These are phyloP conservation scores for Hymenoscyphus scutula DNA, from an alignment of 2,329 filamentous ascomycete species.

Conservation along the genomic window DNA sequence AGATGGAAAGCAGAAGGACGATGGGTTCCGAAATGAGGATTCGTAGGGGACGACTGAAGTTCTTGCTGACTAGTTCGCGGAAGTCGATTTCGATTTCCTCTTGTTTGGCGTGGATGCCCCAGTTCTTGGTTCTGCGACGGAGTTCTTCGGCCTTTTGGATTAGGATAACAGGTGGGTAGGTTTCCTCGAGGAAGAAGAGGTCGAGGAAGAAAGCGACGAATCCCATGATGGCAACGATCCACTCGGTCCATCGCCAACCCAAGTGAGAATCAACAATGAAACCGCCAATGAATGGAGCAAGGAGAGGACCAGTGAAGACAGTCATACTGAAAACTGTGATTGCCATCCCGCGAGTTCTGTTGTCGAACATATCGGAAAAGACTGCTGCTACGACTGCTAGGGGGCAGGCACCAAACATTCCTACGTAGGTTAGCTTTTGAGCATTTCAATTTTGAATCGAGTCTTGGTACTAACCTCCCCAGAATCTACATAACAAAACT, in stretches of 20 bases:
- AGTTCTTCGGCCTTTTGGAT: slow-evolving; percentile 59
- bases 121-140: slow-evolving; percentile 63
- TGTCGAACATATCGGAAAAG: slow-evolving; percentile 70
- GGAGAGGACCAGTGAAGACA: slow-evolving; percentile 64
- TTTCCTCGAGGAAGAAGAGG: slow-evolving; percentile 63
- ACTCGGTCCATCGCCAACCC: slow-evolving; percentile 74
- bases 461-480: slow-evolving; percentile 54
- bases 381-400: slow-evolving; percentile 68
- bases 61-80: slow-evolving; percentile 59
- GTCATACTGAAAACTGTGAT: slow-evolving; percentile 58
- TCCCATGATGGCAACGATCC: slow-evolving; percentile 61
- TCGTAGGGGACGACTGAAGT: slow-evolving; percentile 40
- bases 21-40: slow-evolving; percentile 66
- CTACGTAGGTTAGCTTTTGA: slow-evolving; percentile 19
- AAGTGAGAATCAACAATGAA: slow-evolving; percentile 61
- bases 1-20: slow-evolving; percentile 64
- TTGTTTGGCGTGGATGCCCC: slow-evolving; percentile 70
- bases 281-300: slow-evolving; percentile 68
- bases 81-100: slow-evolving; percentile 70
- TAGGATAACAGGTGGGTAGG: slow-evolving; percentile 67
- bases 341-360: slow-evolving; percentile 56
- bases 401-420: slow-evolving; percentile 66
- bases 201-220: slow-evolving; percentile 58
- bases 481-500: slow-evolving; percentile 70
- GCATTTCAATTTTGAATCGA: not conserved